phyloP scores from a whole-genome alignment of 2,329 filamentous ascomycete genomes.

The Juglanconis juglandina region DNA sequence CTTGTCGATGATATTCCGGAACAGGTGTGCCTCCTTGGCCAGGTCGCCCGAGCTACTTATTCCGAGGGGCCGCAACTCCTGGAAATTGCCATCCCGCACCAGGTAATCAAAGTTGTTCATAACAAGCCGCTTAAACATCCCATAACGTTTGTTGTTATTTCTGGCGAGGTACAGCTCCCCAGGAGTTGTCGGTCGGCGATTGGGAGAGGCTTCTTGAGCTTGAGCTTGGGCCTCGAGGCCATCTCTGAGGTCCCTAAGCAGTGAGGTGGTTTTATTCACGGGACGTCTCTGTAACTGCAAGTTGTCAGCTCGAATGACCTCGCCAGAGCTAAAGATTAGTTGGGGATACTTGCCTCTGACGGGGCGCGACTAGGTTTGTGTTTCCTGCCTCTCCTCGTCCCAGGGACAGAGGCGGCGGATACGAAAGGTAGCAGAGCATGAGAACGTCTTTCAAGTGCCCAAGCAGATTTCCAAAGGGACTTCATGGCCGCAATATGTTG shows the following conservation, averaged over 20 bases:
- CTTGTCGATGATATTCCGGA: slow-evolving; percentile 42
- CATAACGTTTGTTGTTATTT: background rate
- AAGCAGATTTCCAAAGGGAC: slow-evolving; percentile 14
- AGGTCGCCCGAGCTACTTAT: slow-evolving; percentile 39
- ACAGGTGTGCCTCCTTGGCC: slow-evolving; percentile 41
- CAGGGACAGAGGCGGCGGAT: background rate
- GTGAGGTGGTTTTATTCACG: background rate
- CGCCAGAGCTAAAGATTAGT: too few relatives aligned
- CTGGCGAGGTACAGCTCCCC: background rate
- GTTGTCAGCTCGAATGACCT: background rate
- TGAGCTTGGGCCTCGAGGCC: slow-evolving; percentile 11
- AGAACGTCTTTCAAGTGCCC: slow-evolving; percentile 16
- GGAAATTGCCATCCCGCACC: slow-evolving; percentile 27
- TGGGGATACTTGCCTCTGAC: too few relatives aligned
- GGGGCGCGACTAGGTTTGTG: slow-evolving; percentile 26
- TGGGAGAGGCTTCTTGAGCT: background rate
- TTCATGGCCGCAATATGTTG: slow-evolving; percentile 10
- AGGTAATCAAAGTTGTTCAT: slow-evolving; percentile 33
- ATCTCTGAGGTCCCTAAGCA: slow-evolving; percentile 15
- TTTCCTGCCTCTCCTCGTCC: slow-evolving; percentile 5
- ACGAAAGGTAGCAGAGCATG: slow-evolving; percentile 6
- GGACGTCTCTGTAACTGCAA: background rate
- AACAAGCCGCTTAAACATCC: slow-evolving; percentile 26
- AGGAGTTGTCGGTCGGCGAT: background rate
- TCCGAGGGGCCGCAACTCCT: slow-evolving; percentile 32